A percentile compares a stretch with the other conserved stretches of the same genome.
phyloP scores from a whole-genome alignment of 164 flowering plant species.

The Pachysandra terminalis region DNA sequence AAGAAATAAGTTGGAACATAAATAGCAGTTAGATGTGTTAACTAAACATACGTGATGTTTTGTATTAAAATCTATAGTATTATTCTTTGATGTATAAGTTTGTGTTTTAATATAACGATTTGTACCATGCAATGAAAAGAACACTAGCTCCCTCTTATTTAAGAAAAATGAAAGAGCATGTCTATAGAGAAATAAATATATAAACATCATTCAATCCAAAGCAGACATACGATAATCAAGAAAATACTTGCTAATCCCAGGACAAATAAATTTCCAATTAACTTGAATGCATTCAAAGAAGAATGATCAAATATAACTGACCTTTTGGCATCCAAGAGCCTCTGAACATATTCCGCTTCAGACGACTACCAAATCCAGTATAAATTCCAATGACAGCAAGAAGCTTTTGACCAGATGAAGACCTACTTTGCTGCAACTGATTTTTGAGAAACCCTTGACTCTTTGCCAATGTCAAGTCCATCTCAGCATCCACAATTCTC shows the following conservation, averaged over 20 bases:
- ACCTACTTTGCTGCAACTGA: conserved; percentile 39
- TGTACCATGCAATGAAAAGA: no score
- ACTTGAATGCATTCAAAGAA: neutral
- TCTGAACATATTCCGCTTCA: conserved; percentile 73
- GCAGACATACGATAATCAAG: neutral
- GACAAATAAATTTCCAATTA: neutral
- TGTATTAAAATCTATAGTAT: no score
- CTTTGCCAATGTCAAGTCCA: conserved; percentile 90
- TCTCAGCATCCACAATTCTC: conserved; percentile 87
- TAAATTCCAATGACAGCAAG: conserved; percentile 98
- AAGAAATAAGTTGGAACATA: no score
- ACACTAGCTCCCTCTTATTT: no score
- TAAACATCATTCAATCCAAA: neutral
- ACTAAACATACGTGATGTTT: no score
- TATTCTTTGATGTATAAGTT: no score
- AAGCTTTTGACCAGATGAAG: conserved; percentile 46
- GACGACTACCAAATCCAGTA: conserved; percentile 90
- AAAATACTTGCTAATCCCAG: neutral
- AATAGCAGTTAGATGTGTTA: no score
- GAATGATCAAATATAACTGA: conserved; percentile 19
- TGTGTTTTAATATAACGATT: no score
- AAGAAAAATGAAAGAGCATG: no score
- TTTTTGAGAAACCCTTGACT: conserved; percentile 80
- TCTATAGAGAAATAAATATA: no score
- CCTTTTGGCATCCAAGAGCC: conserved; percentile 97